These are phyloP conservation scores for Diplodia intermedia DNA, from an alignment of 2,329 filamentous ascomycete genomes.

Conservation along the genomic window DNA sequence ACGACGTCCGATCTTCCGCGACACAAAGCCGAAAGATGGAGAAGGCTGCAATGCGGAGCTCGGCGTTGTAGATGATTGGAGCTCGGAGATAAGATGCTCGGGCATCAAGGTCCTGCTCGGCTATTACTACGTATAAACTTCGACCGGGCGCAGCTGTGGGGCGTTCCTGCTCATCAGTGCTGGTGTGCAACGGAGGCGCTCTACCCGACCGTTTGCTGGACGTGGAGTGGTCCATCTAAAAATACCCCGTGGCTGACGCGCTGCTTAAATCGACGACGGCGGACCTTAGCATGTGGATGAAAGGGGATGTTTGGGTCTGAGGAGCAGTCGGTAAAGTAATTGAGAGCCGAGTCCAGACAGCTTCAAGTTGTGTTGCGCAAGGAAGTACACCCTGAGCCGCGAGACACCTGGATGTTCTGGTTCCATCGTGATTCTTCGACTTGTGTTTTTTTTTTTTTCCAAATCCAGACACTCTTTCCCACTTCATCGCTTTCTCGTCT, in stretches of 20 bases:
- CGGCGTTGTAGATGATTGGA: not conserved
- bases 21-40: not conserved
- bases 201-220: no score
- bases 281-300: not conserved
- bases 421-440: no score
- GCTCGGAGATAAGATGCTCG: not conserved
- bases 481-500: no score
- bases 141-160: not conserved
- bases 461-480: no score
- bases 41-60: not conserved
- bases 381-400: no score
- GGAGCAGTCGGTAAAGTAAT: no score
- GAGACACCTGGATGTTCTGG: no score
- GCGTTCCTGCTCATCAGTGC: not conserved
- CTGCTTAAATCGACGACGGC: not conserved
- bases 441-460: no score
- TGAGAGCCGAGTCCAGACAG: no score
- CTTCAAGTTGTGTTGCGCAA: no score
- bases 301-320: not conserved
- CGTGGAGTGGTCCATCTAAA: not conserved
- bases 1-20: not conserved
- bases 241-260: not conserved
- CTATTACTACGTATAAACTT: no score
- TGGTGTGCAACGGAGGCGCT: not conserved
- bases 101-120: not conserved